phyloP scores from a whole-genome alignment of 768 basidiomycete species.

The Leccinum barrowsii region DNA sequence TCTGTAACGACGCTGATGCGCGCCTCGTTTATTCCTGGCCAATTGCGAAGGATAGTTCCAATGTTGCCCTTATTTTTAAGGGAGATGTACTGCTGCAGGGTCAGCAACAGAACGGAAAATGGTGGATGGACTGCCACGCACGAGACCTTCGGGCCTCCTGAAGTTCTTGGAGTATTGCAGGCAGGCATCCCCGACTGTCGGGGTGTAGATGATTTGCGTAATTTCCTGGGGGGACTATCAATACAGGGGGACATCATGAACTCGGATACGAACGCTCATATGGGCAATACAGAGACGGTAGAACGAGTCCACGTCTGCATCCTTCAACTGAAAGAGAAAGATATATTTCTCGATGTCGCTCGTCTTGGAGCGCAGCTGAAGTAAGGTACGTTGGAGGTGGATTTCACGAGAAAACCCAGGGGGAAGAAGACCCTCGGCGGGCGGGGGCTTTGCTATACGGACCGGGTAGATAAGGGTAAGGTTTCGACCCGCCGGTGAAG shows the following conservation, averaged over 20 bases:
- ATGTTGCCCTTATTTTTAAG: constrained; percentile 83
- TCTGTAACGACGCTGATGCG: constrained; percentile 92
- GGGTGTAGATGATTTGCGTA: constrained; percentile 85
- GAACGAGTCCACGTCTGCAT: constrained; percentile 70
- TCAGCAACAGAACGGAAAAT: constrained; percentile 2
- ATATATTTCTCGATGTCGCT: constrained; percentile 81
- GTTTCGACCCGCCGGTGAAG: not conserved
- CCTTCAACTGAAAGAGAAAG: constrained; percentile 72
- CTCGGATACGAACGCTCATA: constrained; percentile 38
- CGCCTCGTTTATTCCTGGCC: constrained; percentile 71
- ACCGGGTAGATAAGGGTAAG: constrained; percentile 2
- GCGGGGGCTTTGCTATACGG: constrained; percentile 38
- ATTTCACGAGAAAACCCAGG: constrained; percentile 49
- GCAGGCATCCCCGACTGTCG: constrained; percentile 90
- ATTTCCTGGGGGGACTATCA: constrained; percentile 38
- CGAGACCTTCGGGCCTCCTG: constrained; percentile 68
- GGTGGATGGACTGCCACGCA: constrained; percentile 31
- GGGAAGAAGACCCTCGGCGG: constrained; percentile 57
- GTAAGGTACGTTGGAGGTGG: constrained; percentile 57
- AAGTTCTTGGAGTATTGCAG: constrained; percentile 79
- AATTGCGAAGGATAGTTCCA: constrained; percentile 61
- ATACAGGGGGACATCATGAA: not conserved
- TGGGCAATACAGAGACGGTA: constrained; percentile 71
- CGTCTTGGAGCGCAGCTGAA: constrained; percentile 74
- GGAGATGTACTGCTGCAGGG: constrained; percentile 58